Evolutionary conservation across 176 grass and related monocot species (phyloP).

Genomic region (Alloteropsis semialata): DNA sequence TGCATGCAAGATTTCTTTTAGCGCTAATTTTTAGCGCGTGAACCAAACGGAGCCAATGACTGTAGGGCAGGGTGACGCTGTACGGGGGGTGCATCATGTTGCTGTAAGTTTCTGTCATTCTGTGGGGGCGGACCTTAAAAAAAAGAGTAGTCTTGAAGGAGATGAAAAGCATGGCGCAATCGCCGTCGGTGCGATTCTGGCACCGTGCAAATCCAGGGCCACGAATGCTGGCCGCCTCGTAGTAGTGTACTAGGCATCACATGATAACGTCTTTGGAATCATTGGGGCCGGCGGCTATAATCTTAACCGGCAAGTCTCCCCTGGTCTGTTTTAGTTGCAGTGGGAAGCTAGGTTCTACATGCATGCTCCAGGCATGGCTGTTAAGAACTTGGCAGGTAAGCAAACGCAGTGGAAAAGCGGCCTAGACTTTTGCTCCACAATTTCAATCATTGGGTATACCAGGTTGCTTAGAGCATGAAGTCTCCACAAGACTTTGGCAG

Average conservation of each 20-base stretch:
- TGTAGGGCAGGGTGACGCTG: neutral
- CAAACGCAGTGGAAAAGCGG: neutral
- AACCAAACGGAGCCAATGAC: too few species aligned
- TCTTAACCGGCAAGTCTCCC: constrained; percentile 2
- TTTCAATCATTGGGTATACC: neutral
- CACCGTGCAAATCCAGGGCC: neutral
- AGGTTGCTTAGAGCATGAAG: neutral
- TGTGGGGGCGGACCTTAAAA: neutral
- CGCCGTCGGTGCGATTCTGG: neutral
- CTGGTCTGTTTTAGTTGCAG: neutral
- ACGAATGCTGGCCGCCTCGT: neutral
- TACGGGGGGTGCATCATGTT: neutral
- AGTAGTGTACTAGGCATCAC: neutral
- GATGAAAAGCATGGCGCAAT: neutral
- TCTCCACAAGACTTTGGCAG: neutral
- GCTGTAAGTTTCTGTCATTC: neutral
- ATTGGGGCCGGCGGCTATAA: neutral
- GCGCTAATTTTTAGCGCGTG: too few species aligned
- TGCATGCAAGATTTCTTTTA: too few species aligned
- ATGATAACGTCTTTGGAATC: neutral
- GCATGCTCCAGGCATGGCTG: neutral
- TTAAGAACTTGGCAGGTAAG: constrained; percentile 5
- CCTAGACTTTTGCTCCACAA: neutral
- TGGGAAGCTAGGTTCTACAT: neutral
- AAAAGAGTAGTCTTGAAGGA: neutral